A percentile compares a stretch with the other conserved stretches of the same genome.
phyloP scores from a whole-genome alignment of 257 asterid genomes.

The Scutellaria galericulata region DNA sequence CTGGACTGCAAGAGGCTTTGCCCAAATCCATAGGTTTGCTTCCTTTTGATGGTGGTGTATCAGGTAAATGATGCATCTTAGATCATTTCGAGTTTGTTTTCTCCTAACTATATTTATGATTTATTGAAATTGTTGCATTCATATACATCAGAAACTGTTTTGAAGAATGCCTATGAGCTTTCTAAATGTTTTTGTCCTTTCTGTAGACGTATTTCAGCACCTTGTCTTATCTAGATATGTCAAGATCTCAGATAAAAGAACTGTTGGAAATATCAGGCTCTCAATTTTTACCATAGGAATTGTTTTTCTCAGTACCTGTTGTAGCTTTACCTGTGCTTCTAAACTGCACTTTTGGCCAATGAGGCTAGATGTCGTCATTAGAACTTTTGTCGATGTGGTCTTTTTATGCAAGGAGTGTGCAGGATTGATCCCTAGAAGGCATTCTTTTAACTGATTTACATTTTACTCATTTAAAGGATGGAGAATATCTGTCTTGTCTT shows the following conservation, averaged over 20 bases:
- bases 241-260: background rate
- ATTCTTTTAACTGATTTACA: constrained; percentile 8
- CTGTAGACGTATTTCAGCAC: background rate
- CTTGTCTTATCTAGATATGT: background rate
- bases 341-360: background rate
- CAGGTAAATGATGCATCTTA: constrained; percentile 57
- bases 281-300: constrained; percentile 1
- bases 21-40: constrained; percentile 94
- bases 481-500: background rate
- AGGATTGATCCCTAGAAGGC: background rate
- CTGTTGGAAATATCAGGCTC: background rate
- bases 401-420: background rate
- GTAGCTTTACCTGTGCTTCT: constrained; percentile 7
- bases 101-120: constrained; percentile 12
- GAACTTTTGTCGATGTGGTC: background rate
- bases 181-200: background rate
- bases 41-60: constrained; percentile 93
- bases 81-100: constrained; percentile 3
- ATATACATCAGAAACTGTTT: background rate
- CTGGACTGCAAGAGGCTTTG: constrained; percentile 85
- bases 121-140: background rate
- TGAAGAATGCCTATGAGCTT: background rate
- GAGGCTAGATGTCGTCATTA: background rate
- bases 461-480: background rate
- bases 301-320: background rate